These are phyloP conservation scores for Gardenia jasminoides DNA, from an alignment of 257 asterid species.

Conservation along the genomic window DNA sequence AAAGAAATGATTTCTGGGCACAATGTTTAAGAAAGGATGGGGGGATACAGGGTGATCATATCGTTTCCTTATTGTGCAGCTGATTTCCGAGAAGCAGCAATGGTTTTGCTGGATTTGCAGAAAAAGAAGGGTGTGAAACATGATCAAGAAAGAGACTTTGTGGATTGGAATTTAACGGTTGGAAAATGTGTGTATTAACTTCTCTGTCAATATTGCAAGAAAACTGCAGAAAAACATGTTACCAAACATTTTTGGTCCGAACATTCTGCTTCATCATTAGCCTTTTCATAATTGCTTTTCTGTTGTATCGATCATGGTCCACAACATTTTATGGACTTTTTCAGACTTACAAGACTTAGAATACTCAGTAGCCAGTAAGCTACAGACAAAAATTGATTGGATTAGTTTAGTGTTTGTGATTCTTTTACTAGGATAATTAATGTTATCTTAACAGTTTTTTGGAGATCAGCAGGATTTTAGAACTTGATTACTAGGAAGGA, in stretches of 20 bases:
- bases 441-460: neutral
- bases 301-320: neutral
- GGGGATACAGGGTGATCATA: slow-evolving; percentile 17
- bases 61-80: neutral
- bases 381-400: neutral
- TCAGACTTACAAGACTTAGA: neutral
- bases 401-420: neutral
- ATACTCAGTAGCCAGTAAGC: neutral
- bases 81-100: slow-evolving; percentile 14
- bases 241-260: neutral
- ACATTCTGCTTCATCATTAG: neutral
- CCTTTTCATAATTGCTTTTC: neutral
- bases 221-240: neutral
- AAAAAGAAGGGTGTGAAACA: neutral
- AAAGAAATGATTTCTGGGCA: slow-evolving; percentile 10
- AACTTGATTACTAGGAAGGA: neutral
- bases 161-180: slow-evolving; percentile 23
- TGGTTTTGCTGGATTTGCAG: slow-evolving; percentile 9
- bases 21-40: slow-evolving; percentile 20
- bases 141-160: slow-evolving; percentile 6
- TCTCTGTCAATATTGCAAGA: neutral
- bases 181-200: slow-evolving; percentile 3
- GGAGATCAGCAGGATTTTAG: neutral
- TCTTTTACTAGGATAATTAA: neutral
- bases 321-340: neutral